Conservation (phyloP, 1,139 yeast species). For the Magnusiomyces ingens region DNA sequence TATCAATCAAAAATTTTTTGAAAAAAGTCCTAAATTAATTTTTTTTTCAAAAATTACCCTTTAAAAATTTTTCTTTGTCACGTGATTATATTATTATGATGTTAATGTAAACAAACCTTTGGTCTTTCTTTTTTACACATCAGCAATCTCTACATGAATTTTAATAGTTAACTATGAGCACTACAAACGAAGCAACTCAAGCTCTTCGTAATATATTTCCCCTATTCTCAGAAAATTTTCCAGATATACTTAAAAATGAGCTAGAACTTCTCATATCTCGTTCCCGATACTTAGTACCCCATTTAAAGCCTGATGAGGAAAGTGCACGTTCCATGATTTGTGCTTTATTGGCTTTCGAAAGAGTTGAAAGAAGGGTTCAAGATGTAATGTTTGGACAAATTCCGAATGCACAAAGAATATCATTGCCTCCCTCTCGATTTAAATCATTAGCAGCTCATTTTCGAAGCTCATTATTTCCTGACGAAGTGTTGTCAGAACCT, state of each 20-base stretch:
- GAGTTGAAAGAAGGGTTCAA: conserved; percentile 18
- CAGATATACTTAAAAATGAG: background rate
- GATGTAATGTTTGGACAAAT: conserved; percentile 16
- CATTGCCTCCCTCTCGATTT: conserved; percentile 28
- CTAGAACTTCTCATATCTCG: conserved; percentile 15
- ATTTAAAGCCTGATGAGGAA: conserved; percentile 29
- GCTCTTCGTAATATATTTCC: conserved; percentile 1
- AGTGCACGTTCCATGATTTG: conserved; percentile 30
- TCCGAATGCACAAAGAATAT: conserved; percentile 22
- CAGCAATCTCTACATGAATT: too few relatives aligned
- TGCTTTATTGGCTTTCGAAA: conserved; percentile 30
- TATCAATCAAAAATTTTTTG: background rate
- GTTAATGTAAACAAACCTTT: background rate
- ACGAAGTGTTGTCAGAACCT: conserved; percentile 1
- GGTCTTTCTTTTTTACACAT: too few relatives aligned
- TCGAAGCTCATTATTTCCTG: conserved; percentile 15
- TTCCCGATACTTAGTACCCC: conserved; percentile 17
- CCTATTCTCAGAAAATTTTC: background rate
- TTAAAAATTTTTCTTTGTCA: background rate
- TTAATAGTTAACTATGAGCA: background rate
- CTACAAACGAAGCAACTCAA: background rate
- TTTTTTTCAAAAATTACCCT: background rate
- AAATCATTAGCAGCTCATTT: conserved; percentile 24
- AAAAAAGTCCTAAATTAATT: background rate
- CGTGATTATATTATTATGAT: background rate